Percentiles rank a stretch among this genome's conserved stretches.
Evolutionary conservation across 257 asterid species (phyloP).

Genomic region (Ilex aquifolium): DNA sequence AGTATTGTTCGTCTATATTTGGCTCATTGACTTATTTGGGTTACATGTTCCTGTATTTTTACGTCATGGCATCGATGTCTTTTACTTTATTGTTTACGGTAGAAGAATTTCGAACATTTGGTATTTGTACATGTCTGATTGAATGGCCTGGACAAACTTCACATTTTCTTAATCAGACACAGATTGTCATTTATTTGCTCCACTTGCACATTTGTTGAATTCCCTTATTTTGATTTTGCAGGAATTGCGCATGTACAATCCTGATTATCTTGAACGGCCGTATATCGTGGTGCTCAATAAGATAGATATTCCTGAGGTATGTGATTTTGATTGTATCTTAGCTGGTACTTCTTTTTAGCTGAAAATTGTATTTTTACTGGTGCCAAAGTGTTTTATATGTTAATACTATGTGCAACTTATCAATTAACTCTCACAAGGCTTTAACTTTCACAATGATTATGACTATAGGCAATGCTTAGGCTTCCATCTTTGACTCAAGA

Average conservation of each 20-base stretch:
- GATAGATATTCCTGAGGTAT: slow-evolving; percentile 82
- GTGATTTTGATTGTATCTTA: slow-evolving; percentile 7
- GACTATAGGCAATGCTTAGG: slow-evolving; percentile 60
- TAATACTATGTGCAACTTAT: background rate
- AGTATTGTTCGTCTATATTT: too few relatives aligned
- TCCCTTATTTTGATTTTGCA: slow-evolving; percentile 27
- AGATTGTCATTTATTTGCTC: background rate
- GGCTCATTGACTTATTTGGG: too few relatives aligned
- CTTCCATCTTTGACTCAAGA: slow-evolving; percentile 57
- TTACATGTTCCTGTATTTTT: too few relatives aligned
- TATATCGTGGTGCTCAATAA: slow-evolving; percentile 83
- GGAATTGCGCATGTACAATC: slow-evolving; percentile 98
- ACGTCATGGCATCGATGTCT: too few relatives aligned
- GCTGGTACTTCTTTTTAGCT: slow-evolving; percentile 3
- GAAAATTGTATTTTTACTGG: background rate
- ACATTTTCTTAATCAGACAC: background rate
- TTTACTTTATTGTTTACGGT: background rate
- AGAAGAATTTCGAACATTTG: background rate
- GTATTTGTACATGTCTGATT: background rate
- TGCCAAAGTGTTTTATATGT: background rate
- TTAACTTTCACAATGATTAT: background rate
- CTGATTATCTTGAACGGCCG: slow-evolving; percentile 89
- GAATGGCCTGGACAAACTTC: background rate
- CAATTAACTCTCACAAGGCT: background rate
- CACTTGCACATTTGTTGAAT: background rate